phyloP scores from a whole-genome alignment of 371 early-diverging fungal genomes.

The Mortierella sp. region DNA sequence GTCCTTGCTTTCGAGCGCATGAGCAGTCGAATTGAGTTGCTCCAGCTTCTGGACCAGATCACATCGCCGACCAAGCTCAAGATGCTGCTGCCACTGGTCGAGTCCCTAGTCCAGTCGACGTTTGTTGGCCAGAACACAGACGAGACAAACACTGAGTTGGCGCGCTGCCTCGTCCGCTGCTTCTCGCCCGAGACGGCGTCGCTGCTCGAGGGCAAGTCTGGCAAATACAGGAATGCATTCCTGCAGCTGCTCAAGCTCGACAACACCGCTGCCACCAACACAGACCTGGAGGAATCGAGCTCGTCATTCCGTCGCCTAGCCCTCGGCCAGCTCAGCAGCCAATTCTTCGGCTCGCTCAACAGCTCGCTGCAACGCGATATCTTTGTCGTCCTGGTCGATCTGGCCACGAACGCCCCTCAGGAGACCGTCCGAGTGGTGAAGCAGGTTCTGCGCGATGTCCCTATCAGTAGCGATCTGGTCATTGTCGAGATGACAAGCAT shows the following conservation, averaged over 20 bases:
- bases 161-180: conserved; percentile 68
- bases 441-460: conserved; percentile 64
- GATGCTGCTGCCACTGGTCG: conserved; percentile 73
- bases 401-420: conserved; percentile 73
- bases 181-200: conserved; percentile 68
- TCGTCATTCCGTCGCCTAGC: conserved; percentile 68
- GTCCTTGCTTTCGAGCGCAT: conserved; percentile 61
- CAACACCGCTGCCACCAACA: conserved; percentile 56
- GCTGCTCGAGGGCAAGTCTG: conserved; percentile 57
- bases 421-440: conserved; percentile 70
- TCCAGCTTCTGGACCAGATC: conserved; percentile 65
- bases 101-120: conserved; percentile 53
- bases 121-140: conserved; percentile 36
- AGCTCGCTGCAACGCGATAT: conserved; percentile 62
- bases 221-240: conserved; percentile 62
- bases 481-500: conserved; percentile 58
- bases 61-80: conserved; percentile 72
- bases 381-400: conserved; percentile 71
- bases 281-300: conserved; percentile 65
- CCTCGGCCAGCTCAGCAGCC: conserved; percentile 66
- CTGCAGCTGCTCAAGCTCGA: conserved; percentile 62
- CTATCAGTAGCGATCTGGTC: conserved; percentile 63
- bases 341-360: conserved; percentile 64
- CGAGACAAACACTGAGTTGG: conserved; percentile 52
- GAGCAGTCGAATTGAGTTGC: conserved; percentile 62